Percentiles rank a stretch among this genome's conserved stretches.
phyloP scores from a whole-genome alignment of 257 asterid species.

The Primulina tabacum region DNA sequence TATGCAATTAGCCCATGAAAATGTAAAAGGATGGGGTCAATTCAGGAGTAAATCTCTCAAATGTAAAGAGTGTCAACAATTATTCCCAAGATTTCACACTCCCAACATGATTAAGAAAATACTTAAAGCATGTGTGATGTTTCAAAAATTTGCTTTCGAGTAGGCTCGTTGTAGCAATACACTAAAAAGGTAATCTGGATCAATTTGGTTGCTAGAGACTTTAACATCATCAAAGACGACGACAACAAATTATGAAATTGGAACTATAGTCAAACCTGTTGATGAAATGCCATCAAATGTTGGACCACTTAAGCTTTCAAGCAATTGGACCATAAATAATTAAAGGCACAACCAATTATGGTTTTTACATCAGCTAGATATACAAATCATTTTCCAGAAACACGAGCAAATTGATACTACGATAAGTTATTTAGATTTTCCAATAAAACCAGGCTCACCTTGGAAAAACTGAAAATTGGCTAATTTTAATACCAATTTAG shows the following conservation, averaged over 20 bases:
- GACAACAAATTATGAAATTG: not conserved
- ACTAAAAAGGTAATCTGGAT: not conserved
- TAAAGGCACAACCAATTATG: not conserved
- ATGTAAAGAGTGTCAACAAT: not conserved
- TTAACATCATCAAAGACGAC: not conserved
- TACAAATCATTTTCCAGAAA: not conserved
- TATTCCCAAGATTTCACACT: not conserved
- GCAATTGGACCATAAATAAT: not conserved
- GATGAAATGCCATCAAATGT: not conserved
- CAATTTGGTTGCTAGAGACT: not conserved
- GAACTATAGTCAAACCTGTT: not conserved
- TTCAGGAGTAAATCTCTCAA: not conserved
- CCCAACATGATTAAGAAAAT: not conserved
- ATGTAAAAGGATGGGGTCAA: not conserved
- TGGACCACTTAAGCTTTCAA: not conserved
- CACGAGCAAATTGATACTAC: not conserved
- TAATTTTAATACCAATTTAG: too few relatives aligned
- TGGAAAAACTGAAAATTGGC: too few relatives aligned
- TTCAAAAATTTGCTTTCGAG: not conserved
- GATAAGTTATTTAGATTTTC: not conserved
- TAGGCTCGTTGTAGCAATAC: not conserved
- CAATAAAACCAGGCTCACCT: not conserved
- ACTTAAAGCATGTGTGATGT: not conserved
- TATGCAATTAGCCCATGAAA: too few relatives aligned
- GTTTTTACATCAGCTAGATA: not conserved